Percentiles rank a stretch among this genome's conserved stretches.
These are phyloP conservation scores for Pseudotulostoma volvatum DNA, from an alignment of 495 filamentous ascomycete species.

Conservation along the genomic window DNA sequence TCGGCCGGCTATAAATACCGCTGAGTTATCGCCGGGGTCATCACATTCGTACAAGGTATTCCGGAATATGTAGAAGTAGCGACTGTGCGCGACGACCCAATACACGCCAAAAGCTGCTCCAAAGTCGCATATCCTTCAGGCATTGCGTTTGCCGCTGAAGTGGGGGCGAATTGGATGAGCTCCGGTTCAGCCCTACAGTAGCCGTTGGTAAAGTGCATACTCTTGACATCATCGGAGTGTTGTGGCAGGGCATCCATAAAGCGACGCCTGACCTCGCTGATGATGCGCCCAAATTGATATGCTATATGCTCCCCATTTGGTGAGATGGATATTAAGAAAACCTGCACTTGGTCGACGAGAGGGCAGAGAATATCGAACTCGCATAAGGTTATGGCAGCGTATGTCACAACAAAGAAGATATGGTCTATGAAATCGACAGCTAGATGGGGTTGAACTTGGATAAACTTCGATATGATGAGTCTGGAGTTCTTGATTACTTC, in stretches of 20 bases:
- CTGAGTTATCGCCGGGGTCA: neutral
- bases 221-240: neutral
- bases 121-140: neutral
- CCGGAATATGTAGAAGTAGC: neutral
- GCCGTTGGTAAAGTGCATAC: neutral
- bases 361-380: slow-evolving; percentile 23
- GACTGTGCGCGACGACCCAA: neutral
- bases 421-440: slow-evolving; percentile 23
- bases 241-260: neutral
- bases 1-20: too few species aligned
- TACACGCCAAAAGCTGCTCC: neutral
- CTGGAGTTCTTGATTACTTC: slow-evolving; percentile 21
- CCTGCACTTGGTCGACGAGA: slow-evolving; percentile 22
- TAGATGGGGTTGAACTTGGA: slow-evolving; percentile 18
- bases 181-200: neutral
- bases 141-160: neutral
- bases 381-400: slow-evolving; percentile 26
- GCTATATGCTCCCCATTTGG: slow-evolving; percentile 24
- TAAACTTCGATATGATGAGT: slow-evolving; percentile 19
- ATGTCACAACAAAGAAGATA: slow-evolving; percentile 23
- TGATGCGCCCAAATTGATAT: slow-evolving; percentile 13
- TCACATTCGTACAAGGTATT: neutral
- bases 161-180: neutral
- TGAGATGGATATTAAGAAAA: slow-evolving; percentile 21
- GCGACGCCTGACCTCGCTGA: neutral